These are phyloP conservation scores for Psilocybe sp. DNA, from an alignment of 768 basidiomycete genomes.

Conservation along the genomic window DNA sequence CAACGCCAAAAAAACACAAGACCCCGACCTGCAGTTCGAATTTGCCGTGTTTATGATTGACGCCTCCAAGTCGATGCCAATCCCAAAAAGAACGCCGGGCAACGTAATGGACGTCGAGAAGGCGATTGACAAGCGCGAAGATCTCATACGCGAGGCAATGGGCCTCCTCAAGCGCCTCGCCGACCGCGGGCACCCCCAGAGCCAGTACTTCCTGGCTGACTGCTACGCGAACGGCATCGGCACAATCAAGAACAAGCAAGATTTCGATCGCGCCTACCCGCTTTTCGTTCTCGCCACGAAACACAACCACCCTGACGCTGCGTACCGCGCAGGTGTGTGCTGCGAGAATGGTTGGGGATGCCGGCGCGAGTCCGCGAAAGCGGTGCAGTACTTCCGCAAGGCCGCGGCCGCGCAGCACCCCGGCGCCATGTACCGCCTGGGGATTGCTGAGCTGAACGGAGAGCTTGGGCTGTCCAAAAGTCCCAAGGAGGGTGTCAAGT, in stretches of 20 bases:
- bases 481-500: conserved; percentile 96
- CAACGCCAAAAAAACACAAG: conserved; percentile 98
- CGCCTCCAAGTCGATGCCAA: conserved; percentile 86
- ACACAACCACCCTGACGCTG: conserved; percentile 93
- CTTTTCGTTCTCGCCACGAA: conserved; percentile 95
- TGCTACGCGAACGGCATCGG: conserved; percentile 99
- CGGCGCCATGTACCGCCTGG: conserved; percentile 94
- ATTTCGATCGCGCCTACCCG: conserved; percentile 96
- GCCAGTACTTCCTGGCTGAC: conserved; percentile 97
- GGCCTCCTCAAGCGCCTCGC: conserved; percentile 86
- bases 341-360: conserved; percentile 99
- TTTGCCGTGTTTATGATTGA: conserved; percentile 99
- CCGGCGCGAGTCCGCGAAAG: conserved; percentile 87
- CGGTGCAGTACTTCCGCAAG: conserved; percentile 90
- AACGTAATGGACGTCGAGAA: conserved; percentile 82
- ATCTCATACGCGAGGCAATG: conserved; percentile 86
- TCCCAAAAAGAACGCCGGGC: conserved; percentile 64
- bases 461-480: conserved; percentile 83
- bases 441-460: conserved; percentile 94
- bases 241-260: conserved; percentile 84
- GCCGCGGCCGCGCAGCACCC: conserved; percentile 90
- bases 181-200: conserved; percentile 89
- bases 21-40: conserved; percentile 96
- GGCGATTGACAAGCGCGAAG: conserved; percentile 79
- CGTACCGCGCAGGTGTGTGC: conserved; percentile 94